Conservation (phyloP, 1,284 basidiomycete genomes). For the Lentinus polychrous region DNA sequence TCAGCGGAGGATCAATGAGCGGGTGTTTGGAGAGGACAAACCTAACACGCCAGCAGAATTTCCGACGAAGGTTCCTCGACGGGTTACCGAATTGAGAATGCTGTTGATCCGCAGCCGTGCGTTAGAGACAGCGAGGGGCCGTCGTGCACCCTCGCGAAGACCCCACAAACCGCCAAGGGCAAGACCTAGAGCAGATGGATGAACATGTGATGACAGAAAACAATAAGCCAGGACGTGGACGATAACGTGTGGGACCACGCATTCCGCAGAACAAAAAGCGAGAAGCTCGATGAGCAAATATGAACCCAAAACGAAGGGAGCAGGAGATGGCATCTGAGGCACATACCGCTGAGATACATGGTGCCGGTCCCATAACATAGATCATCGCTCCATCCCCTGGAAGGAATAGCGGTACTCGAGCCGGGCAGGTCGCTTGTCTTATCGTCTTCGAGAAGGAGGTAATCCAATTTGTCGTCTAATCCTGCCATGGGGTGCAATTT, state of each 20-base stretch:
- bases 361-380: slow-evolving; percentile 99
- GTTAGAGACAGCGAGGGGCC: slow-evolving; percentile 81
- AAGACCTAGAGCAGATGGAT: slow-evolving; percentile 69
- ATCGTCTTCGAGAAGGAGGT: slow-evolving; percentile 89
- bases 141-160: slow-evolving; percentile 86
- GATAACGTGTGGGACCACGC: slow-evolving; percentile 61
- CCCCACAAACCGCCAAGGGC: slow-evolving; percentile 94
- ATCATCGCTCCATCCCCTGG: slow-evolving; percentile 98
- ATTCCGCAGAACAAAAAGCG: slow-evolving; percentile 20
- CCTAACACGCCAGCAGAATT: slow-evolving; percentile 98
- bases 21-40: slow-evolving; percentile 39
- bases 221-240: slow-evolving; percentile 58
- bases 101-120: slow-evolving; percentile 92
- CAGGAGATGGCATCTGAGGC: slow-evolving; percentile 17
- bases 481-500: slow-evolving; percentile 88
- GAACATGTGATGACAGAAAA: slow-evolving; percentile 67
- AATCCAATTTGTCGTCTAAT: slow-evolving; percentile 85
- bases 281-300: slow-evolving; percentile 12
- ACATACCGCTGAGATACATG: slow-evolving; percentile 94
- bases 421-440: slow-evolving; percentile 85
- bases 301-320: slow-evolving; percentile 14
- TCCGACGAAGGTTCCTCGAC: slow-evolving; percentile 95
- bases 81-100: slow-evolving; percentile 91
- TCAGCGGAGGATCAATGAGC: slow-evolving; percentile 5
- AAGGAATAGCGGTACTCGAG: slow-evolving; percentile 80